A percentile compares a stretch with the other conserved stretches of the same genome.
These are phyloP conservation scores for Leonotis leonurus DNA, from an alignment of 257 asterid genomes.

Conservation along the genomic window DNA sequence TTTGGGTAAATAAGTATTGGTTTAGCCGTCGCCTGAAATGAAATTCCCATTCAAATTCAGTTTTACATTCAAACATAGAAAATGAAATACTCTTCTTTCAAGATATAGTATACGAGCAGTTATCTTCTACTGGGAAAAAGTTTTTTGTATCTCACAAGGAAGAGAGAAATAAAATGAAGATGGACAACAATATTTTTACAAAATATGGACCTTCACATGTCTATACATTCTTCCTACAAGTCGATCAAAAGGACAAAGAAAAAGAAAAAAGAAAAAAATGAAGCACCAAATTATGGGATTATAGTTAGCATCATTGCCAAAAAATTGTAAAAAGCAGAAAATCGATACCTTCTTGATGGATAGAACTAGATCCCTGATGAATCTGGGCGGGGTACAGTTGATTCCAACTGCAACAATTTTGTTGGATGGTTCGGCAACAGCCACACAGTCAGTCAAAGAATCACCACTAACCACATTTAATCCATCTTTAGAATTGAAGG, in stretches of 20 bases:
- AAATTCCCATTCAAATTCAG: too few relatives aligned
- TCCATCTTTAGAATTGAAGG: constrained; percentile 91
- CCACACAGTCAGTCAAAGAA: constrained; percentile 60
- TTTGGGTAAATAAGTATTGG: constrained; percentile 84
- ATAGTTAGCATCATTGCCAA: neutral
- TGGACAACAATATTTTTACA: neutral
- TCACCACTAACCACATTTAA: constrained; percentile 77
- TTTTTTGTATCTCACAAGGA: too few relatives aligned
- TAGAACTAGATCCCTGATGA: constrained; percentile 57
- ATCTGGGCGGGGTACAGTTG: constrained; percentile 90
- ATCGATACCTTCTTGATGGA: constrained; percentile 53
- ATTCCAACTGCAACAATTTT: constrained; percentile 76
- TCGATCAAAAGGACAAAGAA: too few relatives aligned
- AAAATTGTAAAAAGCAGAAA: constrained; percentile 1
- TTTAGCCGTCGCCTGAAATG: constrained; percentile 53
- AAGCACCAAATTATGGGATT: neutral
- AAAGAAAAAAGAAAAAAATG: neutral
- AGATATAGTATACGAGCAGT: too few relatives aligned
- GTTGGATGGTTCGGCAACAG: constrained; percentile 58
- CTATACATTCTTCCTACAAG: too few relatives aligned
- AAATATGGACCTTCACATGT: too few relatives aligned
- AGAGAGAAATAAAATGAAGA: neutral
- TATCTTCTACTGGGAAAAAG: too few relatives aligned
- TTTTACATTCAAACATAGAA: too few relatives aligned
- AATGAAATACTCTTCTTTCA: too few relatives aligned